Percentiles rank a stretch among this genome's conserved stretches.
Evolutionary conservation across 2,329 filamentous ascomycete species (phyloP).

Genomic region (Apiospora koreana): DNA sequence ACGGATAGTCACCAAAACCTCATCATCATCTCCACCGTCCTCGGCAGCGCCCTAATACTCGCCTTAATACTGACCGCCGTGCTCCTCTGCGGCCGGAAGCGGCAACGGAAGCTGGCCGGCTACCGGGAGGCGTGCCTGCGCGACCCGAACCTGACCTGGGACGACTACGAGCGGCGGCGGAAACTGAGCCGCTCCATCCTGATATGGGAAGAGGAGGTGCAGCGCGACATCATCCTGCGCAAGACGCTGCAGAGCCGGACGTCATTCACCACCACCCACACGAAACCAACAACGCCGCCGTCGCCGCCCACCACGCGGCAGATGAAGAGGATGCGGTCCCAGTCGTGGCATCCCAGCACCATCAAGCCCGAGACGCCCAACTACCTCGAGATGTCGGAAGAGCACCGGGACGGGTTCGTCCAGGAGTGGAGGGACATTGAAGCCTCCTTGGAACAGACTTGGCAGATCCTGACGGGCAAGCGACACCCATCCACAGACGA

Average conservation of each 20-base stretch:
- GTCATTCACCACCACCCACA: conserved; percentile 14
- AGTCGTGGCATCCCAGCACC: conserved; percentile 6
- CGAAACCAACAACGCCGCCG: background rate
- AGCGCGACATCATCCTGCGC: conserved; percentile 22
- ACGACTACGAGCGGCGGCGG: conserved; percentile 20
- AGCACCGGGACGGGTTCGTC: conserved; percentile 11
- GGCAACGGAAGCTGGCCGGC: conserved; percentile 1
- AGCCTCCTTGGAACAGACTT: conserved; percentile 10
- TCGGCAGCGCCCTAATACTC: conserved; percentile 2
- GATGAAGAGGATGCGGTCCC: conserved; percentile 1
- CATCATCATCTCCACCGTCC: conserved; percentile 14
- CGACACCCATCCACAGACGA: background rate
- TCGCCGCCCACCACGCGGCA: background rate
- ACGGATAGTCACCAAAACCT: background rate
- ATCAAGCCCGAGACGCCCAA: background rate
- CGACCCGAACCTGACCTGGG: conserved; percentile 24
- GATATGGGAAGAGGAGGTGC: conserved; percentile 23
- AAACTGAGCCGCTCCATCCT: conserved; percentile 22
- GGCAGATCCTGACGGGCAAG: conserved; percentile 9
- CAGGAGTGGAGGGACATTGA: conserved; percentile 12
- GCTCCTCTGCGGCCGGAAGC: conserved; percentile 15
- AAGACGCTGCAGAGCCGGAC: conserved; percentile 25
- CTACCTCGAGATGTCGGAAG: background rate
- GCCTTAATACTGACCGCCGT: background rate
- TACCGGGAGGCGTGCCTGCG: conserved; percentile 20